Base-by-base conservation (phyloP, 2,329 filamentous ascomycete species). In the Incumbomyces delicatus region DNA sequence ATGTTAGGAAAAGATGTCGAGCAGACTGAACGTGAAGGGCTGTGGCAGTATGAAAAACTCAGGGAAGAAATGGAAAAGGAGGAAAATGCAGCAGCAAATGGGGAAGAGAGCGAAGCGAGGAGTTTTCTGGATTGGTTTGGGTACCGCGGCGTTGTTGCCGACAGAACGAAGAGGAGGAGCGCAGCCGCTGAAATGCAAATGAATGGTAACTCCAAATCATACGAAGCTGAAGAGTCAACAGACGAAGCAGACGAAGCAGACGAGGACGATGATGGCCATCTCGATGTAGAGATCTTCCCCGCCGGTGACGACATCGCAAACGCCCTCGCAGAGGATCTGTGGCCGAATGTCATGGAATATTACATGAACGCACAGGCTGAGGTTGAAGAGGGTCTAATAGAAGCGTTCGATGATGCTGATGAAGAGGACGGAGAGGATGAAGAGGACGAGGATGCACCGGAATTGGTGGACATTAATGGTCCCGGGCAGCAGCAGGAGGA, bases 101-200 rank as follows among this genome's bases (percentile, higher is more conserved):
- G 33, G 13, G 33, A 35, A n/a, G 13, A 57, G n/a, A 55, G 54
- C 14, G 55, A 57, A 38, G 51, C 54, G 12, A 6, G 8, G 10
- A 62, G 83, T 67, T 95, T 95, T 75, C 95, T 95, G 63, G 79
- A 81, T 48, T 92, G 83, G 77, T 95, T 95, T 64, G 86, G 83
- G 45, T 95, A 82, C 70, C 78, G 75, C 52, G 86, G 80, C 53
- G 71, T 77, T 53, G 78, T 77, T 59, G 82, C 54, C 60, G 62
- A 36, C 59, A 63, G 30, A 68, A 67, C 18, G 76, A 74, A 48
- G 75, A 80, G 61, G 66, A 74, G 48, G 67, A 69, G 8, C 67
- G 20, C 41, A 18, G 36, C n/a, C 16, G 29, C 71, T 1, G 67
- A 67, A 14, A 64, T 65, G 5, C 22, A 27, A 27, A 8, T 8